Conservation (phyloP, 345 rosid genomes). For the Citrus unshiu region DNA sequence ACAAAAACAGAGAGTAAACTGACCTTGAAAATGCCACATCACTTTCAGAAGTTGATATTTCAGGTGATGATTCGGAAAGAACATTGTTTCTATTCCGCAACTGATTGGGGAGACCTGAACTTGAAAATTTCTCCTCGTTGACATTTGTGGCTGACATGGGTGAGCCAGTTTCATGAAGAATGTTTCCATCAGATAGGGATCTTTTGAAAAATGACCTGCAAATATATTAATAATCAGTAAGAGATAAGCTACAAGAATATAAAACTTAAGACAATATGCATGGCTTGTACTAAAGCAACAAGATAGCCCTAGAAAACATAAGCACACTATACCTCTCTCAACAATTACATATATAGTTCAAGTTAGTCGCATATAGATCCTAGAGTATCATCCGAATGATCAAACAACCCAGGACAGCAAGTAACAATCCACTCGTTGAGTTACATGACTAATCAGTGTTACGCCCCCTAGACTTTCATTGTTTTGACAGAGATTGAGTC, state of each 20-base stretch:
- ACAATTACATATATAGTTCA: neutral
- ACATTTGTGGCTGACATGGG: slow-evolving; percentile 44
- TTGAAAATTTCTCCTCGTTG: slow-evolving; percentile 43
- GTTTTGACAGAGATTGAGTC: neutral
- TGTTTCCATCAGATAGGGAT: slow-evolving; percentile 92
- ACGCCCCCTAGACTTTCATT: neutral
- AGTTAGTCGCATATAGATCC: neutral
- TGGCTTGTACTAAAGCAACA: neutral
- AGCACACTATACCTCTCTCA: neutral
- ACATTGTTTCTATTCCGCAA: slow-evolving; percentile 42
- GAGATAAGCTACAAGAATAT: slow-evolving; percentile 5
- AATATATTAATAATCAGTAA: slow-evolving; percentile 15
- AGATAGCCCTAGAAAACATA: neutral
- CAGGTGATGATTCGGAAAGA: slow-evolving; percentile 83
- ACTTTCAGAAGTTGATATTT: slow-evolving; percentile 71
- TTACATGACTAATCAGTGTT: neutral
- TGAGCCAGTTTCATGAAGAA: slow-evolving; percentile 46
- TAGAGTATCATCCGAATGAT: neutral
- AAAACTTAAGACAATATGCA: neutral
- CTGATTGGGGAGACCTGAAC: slow-evolving; percentile 38
- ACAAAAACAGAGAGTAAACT: slow-evolving; percentile 13
- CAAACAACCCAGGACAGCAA: slow-evolving; percentile 3
- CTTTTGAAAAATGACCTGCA: slow-evolving; percentile 73
- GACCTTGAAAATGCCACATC: slow-evolving; percentile 77
- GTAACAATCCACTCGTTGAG: neutral